Base-by-base conservation (phyloP, 352 stramenopile genomes). In the Phytophthora cactorum region DNA sequence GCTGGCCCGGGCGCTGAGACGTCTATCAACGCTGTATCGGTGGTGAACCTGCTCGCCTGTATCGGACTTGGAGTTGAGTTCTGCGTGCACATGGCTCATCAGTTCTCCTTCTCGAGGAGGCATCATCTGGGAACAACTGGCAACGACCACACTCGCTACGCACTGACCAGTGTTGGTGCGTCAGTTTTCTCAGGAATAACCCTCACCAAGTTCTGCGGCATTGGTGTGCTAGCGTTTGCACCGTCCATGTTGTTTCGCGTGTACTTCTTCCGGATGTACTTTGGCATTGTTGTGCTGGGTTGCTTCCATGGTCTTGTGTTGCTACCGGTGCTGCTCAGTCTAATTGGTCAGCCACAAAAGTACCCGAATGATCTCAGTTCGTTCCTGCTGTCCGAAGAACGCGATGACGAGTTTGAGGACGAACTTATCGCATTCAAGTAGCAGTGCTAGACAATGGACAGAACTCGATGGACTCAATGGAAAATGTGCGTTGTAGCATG, bases 211-310 rank as follows among this genome's bases (percentile, higher is more conserved):
- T 84, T 97, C 52, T 94, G 92, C 27, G 92, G 92, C 52, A 92
- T 98, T 47, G 82, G 84, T 8, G 89, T 98, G 29, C 70, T 98
- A 10, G 88, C 88, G 12, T 96, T 97, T 41, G 92, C 92, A 44
- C 89, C 86, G n/a, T 97, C 90, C 34, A 90, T 95, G 77, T 58
- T 98, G 31, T 98, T 98, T 62, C 87, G 89, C 31, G 81, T 97
- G 9, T 98, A 98, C 63, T 98, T 97, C 62, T 98, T 97, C 79
- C 82, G 92, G 57, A 97, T 97, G 92, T 98, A 98, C 71, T 74
- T 96, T 68, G 81, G 80, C 27, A 96, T 97, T 52, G 88, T 98
- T 14, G 55, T 94, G 17, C 51, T 94, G 27, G 92, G 92, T 10
- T 95, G 87, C 45, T 95, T 97, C 67, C 87, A 96, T 43, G 87